Base-by-base conservation (phyloP, 257 asterid species). In the Scutellaria barbata region DNA sequence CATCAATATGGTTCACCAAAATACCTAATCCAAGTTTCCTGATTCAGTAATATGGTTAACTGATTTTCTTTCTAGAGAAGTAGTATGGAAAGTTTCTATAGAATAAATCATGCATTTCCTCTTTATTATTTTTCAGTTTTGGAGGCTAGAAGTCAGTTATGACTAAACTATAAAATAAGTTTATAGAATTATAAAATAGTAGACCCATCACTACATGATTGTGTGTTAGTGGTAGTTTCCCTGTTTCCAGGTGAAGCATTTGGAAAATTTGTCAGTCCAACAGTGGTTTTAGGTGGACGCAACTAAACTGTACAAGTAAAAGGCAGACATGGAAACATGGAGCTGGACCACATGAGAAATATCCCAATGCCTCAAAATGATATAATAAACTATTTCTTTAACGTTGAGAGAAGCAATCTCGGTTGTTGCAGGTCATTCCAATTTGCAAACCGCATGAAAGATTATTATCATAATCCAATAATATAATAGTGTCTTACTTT, bases 401-500 rank as follows among this genome's bases (percentile, higher is more conserved):
- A 42, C 5, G 6, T 4, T 8, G 22, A 0, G 4, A 37, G 58
- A 57, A 35, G 18, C 22, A 45, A 50, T 42, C 42, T 10, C 6
- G 11, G 43, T 53, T 73, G 46, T 8, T 51, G 14, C 41, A 59
- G 47, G 40, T 54, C 9, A 55, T 10, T 4, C 10, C 35, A 14
- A 56, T 61, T 39, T 59, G 45, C 37, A 41, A 59, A 25, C 62
- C 54, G 17, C 57, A 40, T 43, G 22, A 42, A 30, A 41, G 39
- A 46, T 37, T 25, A 54, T 66, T n/a, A 16, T 18, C 12, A 72
- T 37, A 14, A 56, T 71, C 43, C 53, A 47, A 13, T 47, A 56
- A 18, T 45, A 62, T 17, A 73, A 66, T 25, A 46, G 41, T 17
- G 70, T 66, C 90, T 83, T 84, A 89, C 98, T 81, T 88, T 91